Conservation (phyloP, 345 rosid genomes). For the Salix udensis region DNA sequence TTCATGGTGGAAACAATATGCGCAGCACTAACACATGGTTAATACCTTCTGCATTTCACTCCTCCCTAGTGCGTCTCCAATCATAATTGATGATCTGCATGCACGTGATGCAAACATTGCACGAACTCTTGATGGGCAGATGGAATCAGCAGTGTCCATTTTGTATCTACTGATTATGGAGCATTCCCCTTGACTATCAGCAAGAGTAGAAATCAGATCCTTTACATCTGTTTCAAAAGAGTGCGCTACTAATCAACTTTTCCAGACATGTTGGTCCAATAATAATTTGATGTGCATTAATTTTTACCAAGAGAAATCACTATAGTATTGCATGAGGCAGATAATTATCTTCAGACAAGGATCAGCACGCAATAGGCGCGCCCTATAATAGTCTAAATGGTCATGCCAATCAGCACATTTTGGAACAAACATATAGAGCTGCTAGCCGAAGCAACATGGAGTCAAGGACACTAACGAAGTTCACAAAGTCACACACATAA, state of each 20-base stretch:
- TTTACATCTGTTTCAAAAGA: constrained; percentile 62
- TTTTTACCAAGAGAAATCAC: background rate
- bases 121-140: constrained; percentile 89
- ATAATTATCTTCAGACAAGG: background rate
- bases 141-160: constrained; percentile 61
- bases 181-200: constrained; percentile 80
- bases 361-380: no score
- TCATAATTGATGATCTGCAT: constrained; percentile 81
- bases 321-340: background rate
- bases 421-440: background rate
- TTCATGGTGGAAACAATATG: background rate
- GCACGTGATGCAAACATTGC: constrained; percentile 92
- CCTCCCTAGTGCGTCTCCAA: constrained; percentile 84
- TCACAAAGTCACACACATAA: no score
- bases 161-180: constrained; percentile 70
- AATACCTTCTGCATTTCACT: constrained; percentile 86
- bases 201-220: constrained; percentile 79
- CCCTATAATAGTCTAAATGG: background rate
- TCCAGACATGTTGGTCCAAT: background rate
- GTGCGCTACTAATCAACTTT: constrained; percentile 1
- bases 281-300: background rate
- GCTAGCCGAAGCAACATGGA: background rate
- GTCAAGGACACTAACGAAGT: background rate
- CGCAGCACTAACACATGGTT: background rate
- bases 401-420: background rate